A percentile compares a stretch with the other conserved stretches of the same genome.
Evolutionary conservation across 2,329 filamentous ascomycete genomes (phyloP).

Genomic region (Orbilia ellipsospora): DNA sequence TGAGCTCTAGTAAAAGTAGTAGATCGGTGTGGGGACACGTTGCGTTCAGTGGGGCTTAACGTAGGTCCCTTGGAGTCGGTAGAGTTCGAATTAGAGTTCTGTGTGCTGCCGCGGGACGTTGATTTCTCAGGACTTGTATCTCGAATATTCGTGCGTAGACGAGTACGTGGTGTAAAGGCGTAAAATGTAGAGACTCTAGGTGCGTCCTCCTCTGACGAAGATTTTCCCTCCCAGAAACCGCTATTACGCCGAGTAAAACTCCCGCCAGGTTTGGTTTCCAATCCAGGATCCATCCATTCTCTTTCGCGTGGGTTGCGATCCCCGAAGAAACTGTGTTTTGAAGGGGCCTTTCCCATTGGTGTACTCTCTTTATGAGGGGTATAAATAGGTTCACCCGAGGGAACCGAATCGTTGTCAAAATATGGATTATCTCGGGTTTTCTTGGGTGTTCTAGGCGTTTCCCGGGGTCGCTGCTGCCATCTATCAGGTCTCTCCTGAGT

Average conservation of each 20-base stretch:
- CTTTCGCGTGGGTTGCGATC: conserved; percentile 51
- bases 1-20: conserved; percentile 26
- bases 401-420: conserved; percentile 21
- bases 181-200: conserved; percentile 40
- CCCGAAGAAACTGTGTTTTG: conserved; percentile 46
- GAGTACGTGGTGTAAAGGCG: conserved; percentile 45
- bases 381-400: conserved; percentile 13
- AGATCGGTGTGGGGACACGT: conserved; percentile 34
- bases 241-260: conserved; percentile 23
- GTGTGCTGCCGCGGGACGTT: conserved; percentile 2
- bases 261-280: conserved; percentile 21
- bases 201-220: conserved; percentile 46
- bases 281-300: conserved; percentile 49
- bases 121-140: conserved; percentile 42
- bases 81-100: conserved; percentile 12
- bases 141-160: conserved; percentile 36
- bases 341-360: conserved; percentile 12
- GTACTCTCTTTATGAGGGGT: conserved; percentile 20
- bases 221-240: conserved; percentile 41
- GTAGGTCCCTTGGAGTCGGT: conserved; percentile 13
- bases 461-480: conserved; percentile 34
- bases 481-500: conserved; percentile 31
- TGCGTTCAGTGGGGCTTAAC: conserved; percentile 21
- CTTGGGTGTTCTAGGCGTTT: conserved; percentile 48
- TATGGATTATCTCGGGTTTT: conserved; percentile 55